These are phyloP conservation scores for Solanum ahanhuiri DNA, from an alignment of 257 asterid species.

Conservation along the genomic window DNA sequence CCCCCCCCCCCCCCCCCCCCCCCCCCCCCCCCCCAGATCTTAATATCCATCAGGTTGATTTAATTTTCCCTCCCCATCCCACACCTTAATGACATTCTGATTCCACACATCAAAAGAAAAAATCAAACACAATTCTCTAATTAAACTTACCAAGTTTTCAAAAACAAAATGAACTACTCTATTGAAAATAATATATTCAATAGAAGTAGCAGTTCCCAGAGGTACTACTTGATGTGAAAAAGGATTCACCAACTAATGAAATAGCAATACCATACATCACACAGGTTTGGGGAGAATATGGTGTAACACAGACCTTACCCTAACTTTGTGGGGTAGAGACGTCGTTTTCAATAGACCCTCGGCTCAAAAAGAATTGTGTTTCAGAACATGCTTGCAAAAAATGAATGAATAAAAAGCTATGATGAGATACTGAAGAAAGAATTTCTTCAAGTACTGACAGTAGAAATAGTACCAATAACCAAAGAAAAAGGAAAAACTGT, in stretches of 20 bases:
- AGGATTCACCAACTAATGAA: not conserved
- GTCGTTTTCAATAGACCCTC: not conserved
- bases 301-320: not conserved
- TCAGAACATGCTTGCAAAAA: not conserved
- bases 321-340: not conserved
- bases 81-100: not conserved
- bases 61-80: not conserved
- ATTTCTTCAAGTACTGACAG: not conserved
- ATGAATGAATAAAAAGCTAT: not conserved
- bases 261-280: not conserved
- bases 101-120: not conserved
- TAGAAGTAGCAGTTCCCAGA: not conserved
- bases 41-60: not conserved
- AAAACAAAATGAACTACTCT: not conserved
- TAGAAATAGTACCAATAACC: not conserved
- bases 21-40: not conserved
- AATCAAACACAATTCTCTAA: not conserved
- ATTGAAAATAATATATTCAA: not conserved
- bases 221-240: not conserved
- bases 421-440: not conserved
- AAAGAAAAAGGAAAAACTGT: not conserved
- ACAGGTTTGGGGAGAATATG: not conserved
- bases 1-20: not conserved
- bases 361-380: not conserved
- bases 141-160: not conserved